Conservation (phyloP, 441 rosid genomes). For the Adansonia rubrostipa region DNA sequence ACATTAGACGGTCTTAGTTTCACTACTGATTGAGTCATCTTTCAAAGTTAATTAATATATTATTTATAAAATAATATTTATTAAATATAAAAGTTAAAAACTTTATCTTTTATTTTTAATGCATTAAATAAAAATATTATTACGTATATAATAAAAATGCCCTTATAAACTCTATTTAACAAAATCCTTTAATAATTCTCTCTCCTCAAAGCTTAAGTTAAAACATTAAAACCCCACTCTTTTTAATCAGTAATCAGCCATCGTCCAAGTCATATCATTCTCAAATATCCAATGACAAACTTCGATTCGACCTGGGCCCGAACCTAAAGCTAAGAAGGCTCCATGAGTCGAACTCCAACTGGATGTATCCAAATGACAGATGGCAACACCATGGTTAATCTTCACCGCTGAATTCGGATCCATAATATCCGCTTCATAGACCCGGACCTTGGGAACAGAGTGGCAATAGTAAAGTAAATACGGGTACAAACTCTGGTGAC, state of each 20-base stretch:
- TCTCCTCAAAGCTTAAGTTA: neutral
- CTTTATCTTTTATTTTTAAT: neutral
- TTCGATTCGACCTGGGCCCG: constrained; percentile 81
- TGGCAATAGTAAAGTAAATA: constrained; percentile 90
- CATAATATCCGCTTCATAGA: constrained; percentile 78
- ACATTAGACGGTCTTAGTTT: neutral
- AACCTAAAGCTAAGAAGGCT: constrained; percentile 79
- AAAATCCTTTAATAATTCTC: constrained; percentile 54
- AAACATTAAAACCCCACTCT: constrained; percentile 47
- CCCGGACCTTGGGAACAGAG: constrained; percentile 91
- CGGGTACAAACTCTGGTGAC: constrained; percentile 93
- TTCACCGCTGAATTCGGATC: constrained; percentile 53
- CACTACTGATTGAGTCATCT: constrained; percentile 31
- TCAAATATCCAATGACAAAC: constrained; percentile 98
- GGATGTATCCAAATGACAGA: constrained; percentile 92
- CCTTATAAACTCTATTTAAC: constrained; percentile 82
- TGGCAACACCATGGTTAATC: constrained; percentile 87
- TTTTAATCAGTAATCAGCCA: constrained; percentile 53
- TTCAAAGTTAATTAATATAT: too few relatives aligned
- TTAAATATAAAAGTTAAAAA: constrained; percentile 19
- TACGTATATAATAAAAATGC: too few relatives aligned
- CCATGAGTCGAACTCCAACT: constrained; percentile 87
- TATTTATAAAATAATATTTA: constrained; percentile 23
- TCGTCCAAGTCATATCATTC: constrained; percentile 91
- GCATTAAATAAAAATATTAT: too few relatives aligned